phyloP scores from a whole-genome alignment of 139 green algal species.

The Chlamydomonas sp. region DNA sequence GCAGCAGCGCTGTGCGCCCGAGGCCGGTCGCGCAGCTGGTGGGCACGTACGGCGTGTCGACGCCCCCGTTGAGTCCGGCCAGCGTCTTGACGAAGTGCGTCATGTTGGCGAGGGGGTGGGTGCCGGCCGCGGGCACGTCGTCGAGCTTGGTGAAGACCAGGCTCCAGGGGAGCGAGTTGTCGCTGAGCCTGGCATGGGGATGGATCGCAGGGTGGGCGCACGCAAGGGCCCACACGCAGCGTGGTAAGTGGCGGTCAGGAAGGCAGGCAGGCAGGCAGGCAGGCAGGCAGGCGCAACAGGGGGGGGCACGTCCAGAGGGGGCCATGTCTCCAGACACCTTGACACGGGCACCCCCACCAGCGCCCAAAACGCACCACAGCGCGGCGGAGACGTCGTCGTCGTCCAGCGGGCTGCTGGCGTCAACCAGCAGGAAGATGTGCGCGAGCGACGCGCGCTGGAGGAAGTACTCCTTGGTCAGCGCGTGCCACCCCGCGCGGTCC shows the following conservation, averaged over 20 bases:
- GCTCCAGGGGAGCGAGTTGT: not conserved
- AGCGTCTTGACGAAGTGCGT: not conserved
- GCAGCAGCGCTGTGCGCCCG: not conserved
- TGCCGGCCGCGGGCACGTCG: not conserved
- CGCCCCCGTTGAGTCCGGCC: not conserved
- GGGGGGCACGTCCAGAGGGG: too few relatives aligned
- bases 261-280: too few relatives aligned
- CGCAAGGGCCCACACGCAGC: too few relatives aligned
- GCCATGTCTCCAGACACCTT: not conserved
- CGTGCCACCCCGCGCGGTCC: slow-evolving; percentile 42
- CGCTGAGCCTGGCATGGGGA: not conserved
- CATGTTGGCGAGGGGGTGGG: slow-evolving; percentile 2
- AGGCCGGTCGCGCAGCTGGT: slow-evolving; percentile 4
- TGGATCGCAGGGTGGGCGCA: too few relatives aligned
- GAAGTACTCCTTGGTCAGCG: slow-evolving; percentile 59
- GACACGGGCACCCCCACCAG: slow-evolving; percentile 39
- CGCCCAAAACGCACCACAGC: slow-evolving; percentile 61
- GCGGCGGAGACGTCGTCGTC: slow-evolving; percentile 72
- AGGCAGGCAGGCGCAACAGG: too few relatives aligned
- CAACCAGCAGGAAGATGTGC: slow-evolving; percentile 83
- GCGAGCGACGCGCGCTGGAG: slow-evolving; percentile 61
- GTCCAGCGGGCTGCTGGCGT: slow-evolving; percentile 72
- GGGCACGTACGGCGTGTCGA: not conserved
- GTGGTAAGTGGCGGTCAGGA: too few relatives aligned
- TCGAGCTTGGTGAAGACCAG: slow-evolving; percentile 18